Evolutionary conservation across 2,329 filamentous ascomycete genomes (phyloP).

Genomic region (Simplicillium sp.): DNA sequence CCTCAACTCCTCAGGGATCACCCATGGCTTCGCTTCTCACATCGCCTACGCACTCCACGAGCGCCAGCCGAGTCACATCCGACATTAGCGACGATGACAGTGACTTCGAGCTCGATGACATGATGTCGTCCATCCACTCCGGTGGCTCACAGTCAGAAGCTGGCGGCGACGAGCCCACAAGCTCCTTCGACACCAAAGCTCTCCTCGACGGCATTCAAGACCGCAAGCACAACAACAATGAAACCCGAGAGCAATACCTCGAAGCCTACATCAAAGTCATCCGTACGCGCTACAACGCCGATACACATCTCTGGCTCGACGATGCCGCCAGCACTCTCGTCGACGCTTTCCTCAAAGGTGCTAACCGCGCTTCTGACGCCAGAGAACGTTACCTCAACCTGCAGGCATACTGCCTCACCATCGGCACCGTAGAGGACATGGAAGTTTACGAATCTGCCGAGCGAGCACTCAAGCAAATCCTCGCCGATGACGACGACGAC

Average conservation of each 20-base stretch:
- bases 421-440: constrained; percentile 55
- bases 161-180: constrained; percentile 44
- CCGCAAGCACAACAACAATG: constrained; percentile 67
- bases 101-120: constrained; percentile 28
- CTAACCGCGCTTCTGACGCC: constrained; percentile 58
- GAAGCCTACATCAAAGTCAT: constrained; percentile 36
- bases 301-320: constrained; percentile 37
- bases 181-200: constrained; percentile 50
- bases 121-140: constrained; percentile 32
- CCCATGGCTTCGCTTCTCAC: constrained; percentile 46
- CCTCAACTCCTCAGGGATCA: constrained; percentile 47
- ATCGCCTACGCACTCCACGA: constrained; percentile 50
- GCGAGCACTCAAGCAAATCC: constrained; percentile 22
- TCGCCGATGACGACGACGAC: constrained; percentile 49
- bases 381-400: constrained; percentile 62
- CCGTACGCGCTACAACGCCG: constrained; percentile 30
- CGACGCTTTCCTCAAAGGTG: constrained; percentile 60
- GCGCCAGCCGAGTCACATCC: constrained; percentile 52
- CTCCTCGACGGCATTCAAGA: constrained; percentile 62
- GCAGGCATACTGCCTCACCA: constrained; percentile 61
- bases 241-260: constrained; percentile 49
- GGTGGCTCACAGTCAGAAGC: constrained; percentile 33
- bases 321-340: constrained; percentile 44
- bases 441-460: constrained; percentile 20
- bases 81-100: constrained; percentile 45